phyloP scores from a whole-genome alignment of 352 stramenopile species.

The Globisporangium okanoganense region DNA sequence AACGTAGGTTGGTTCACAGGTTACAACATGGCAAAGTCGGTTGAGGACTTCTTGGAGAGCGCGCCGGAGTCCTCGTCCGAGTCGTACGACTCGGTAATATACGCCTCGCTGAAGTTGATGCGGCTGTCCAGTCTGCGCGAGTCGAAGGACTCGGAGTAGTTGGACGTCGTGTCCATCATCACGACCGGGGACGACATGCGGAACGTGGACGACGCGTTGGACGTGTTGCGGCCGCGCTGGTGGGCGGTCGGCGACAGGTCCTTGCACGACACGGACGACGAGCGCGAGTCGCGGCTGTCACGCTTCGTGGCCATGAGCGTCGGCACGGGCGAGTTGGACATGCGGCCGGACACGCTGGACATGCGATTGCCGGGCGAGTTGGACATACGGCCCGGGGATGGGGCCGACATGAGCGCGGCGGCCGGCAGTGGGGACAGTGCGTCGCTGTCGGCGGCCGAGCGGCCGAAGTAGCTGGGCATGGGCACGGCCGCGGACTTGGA shows the following conservation, averaged over 20 bases:
- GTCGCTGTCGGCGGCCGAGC: constrained; percentile 19
- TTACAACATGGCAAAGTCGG: constrained; percentile 61
- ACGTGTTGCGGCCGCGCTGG: constrained; percentile 14
- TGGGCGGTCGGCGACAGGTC: constrained; percentile 27
- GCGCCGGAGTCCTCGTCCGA: constrained; percentile 35
- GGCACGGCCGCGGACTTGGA: constrained; percentile 37
- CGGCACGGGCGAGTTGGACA: constrained; percentile 46
- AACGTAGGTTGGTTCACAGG: background rate
- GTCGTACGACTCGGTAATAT: constrained; percentile 28
- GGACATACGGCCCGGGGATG: constrained; percentile 20
- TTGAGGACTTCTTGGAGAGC: constrained; percentile 29
- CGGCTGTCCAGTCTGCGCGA: constrained; percentile 43
- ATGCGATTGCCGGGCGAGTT: constrained; percentile 22
- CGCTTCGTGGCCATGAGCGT: constrained; percentile 32
- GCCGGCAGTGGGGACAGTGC: constrained; percentile 28
- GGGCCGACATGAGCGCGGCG: constrained; percentile 6
- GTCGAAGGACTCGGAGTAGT: constrained; percentile 28
- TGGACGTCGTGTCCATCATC: constrained; percentile 25
- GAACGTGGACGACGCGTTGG: constrained; percentile 17
- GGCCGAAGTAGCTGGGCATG: constrained; percentile 38
- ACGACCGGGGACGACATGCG: constrained; percentile 47
- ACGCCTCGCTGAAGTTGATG: constrained; percentile 74
- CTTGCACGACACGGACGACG: constrained; percentile 41
- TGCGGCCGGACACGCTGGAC: background rate
- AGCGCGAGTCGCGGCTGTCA: constrained; percentile 35